These are phyloP conservation scores for Boechera divaricarpa DNA, from an alignment of 345 rosid species.

Conservation along the genomic window DNA sequence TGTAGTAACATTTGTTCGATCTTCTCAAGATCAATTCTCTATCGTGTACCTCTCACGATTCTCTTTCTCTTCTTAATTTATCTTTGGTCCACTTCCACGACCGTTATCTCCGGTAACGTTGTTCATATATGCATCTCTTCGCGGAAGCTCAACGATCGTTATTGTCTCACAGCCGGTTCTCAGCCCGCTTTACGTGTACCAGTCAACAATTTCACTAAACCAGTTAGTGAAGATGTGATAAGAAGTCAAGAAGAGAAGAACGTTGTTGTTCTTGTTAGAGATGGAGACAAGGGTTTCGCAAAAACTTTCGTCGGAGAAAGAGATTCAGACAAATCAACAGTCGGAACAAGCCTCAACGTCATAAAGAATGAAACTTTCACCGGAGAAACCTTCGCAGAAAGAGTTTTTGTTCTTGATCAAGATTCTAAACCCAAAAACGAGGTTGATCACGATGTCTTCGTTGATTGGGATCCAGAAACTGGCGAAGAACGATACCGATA, in stretches of 20 bases:
- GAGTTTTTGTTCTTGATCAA: constrained; percentile 14
- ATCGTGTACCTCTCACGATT: constrained; percentile 55
- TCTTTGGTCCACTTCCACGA: constrained; percentile 79
- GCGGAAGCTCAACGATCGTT: constrained; percentile 74
- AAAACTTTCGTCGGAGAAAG: not conserved
- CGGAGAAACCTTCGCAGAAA: constrained; percentile 2
- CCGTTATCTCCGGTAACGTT: constrained; percentile 67
- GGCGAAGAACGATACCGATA: constrained; percentile 36
- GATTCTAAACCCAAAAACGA: constrained; percentile 12
- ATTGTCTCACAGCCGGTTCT: constrained; percentile 84
- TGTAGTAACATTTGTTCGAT: constrained; percentile 38
- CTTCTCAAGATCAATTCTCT: constrained; percentile 48
- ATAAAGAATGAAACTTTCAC: constrained; percentile 28
- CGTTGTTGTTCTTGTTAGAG: constrained; percentile 20
- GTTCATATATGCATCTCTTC: constrained; percentile 78
- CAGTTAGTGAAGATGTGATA: constrained; percentile 27
- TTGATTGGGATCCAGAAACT: constrained; percentile 42
- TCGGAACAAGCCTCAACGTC: constrained; percentile 15
- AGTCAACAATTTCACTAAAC: constrained; percentile 22
- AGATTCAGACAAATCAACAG: not conserved
- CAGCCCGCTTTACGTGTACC: constrained; percentile 59
- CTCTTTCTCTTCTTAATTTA: constrained; percentile 55
- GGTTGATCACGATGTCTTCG: not conserved
- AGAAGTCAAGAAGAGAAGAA: constrained; percentile 28
- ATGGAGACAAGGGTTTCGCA: constrained; percentile 21